Percentiles rank a stretch among this genome's conserved stretches.
Evolutionary conservation across 805 yeast genomes (phyloP).

Genomic region (Ogataea paraovalis): DNA sequence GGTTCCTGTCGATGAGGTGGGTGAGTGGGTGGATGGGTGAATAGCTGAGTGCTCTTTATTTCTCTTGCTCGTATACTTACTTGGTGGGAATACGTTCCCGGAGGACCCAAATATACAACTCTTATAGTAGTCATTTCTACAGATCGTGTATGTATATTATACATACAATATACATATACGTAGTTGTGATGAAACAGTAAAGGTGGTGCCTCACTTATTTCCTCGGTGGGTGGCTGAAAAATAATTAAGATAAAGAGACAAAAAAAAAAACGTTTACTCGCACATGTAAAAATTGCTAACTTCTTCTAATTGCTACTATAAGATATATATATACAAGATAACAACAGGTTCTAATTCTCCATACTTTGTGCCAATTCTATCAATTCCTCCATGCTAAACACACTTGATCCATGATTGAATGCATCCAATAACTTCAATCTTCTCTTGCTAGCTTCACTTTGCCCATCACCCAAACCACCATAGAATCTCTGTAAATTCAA

Average conservation of each 20-base stretch:
- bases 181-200: no score
- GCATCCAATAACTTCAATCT: constrained; percentile 56
- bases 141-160: no score
- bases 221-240: neutral
- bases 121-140: constrained; percentile 26
- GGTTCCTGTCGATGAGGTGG: no score
- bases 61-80: no score
- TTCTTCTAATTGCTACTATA: no score
- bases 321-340: neutral
- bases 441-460: constrained; percentile 37
- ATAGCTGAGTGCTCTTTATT: no score
- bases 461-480: constrained; percentile 56
- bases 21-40: no score
- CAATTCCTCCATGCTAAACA: constrained; percentile 65
- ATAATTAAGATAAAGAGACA: neutral
- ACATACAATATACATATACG: no score
- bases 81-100: constrained; percentile 90
- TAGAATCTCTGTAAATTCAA: constrained; percentile 79
- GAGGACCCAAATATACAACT: constrained; percentile 83
- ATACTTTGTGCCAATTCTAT: constrained; percentile 71
- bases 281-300: no score
- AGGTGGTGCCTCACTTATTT: neutral
- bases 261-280: no score
- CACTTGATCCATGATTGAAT: constrained; percentile 65
- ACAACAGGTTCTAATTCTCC: constrained; percentile 36